These are phyloP conservation scores for Arachis stenosperma DNA, from an alignment of 306 rosid species.

Conservation along the genomic window DNA sequence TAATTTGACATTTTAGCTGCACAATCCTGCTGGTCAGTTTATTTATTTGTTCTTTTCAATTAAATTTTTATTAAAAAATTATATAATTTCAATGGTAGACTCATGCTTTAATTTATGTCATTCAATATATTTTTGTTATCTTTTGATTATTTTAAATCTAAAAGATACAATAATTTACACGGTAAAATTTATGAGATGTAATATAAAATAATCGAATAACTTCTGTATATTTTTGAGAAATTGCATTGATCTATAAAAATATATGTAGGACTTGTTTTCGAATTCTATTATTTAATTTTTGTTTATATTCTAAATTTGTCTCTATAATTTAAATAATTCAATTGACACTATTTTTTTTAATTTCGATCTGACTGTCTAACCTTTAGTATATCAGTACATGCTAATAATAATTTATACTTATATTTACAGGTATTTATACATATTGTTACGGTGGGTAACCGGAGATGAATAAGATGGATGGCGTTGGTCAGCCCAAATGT, in stretches of 20 bases:
- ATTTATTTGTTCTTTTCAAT: conserved; percentile 13
- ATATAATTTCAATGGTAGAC: conserved; percentile 13
- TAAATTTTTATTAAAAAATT: background rate
- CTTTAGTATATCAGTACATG: background rate
- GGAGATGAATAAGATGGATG: no score
- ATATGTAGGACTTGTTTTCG: background rate
- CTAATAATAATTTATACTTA: no score
- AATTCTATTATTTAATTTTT: conserved; percentile 21
- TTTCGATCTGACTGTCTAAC: background rate
- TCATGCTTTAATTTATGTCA: background rate
- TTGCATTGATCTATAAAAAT: background rate
- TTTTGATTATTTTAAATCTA: conserved; percentile 22
- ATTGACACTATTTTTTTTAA: background rate
- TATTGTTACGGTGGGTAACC: no score
- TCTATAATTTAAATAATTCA: conserved; percentile 16
- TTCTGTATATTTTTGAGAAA: conserved; percentile 1
- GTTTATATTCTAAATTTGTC: background rate
- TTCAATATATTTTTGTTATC: conserved; percentile 28
- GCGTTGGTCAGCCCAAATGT: no score
- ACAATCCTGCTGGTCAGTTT: background rate
- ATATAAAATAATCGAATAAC: no score
- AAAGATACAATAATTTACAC: background rate
- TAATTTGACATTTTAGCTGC: background rate
- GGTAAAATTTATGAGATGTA: no score
- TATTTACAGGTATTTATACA: no score